Percentiles rank a stretch among this genome's conserved stretches.
phyloP scores from a whole-genome alignment of 495 filamentous ascomycete species.

The Eremomyces bilateralis region DNA sequence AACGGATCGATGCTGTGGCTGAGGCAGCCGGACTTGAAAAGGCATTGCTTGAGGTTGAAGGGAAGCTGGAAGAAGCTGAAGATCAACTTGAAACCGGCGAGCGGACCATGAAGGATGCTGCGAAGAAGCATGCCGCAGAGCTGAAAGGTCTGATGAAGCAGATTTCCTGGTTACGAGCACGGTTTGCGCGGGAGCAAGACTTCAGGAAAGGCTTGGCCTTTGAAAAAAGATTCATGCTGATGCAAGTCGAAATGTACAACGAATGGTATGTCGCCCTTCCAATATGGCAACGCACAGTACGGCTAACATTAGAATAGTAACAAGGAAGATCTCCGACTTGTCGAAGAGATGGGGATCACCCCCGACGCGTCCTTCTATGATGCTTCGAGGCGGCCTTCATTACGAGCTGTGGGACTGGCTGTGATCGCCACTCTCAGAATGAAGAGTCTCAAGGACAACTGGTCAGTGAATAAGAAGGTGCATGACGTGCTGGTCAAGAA shows the following conservation, averaged over 20 bases:
- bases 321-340: constrained; percentile 67
- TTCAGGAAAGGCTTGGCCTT: constrained; percentile 57
- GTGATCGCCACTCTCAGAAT: constrained; percentile 35
- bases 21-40: too few relatives aligned
- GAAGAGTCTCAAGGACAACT: constrained; percentile 29
- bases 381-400: constrained; percentile 17
- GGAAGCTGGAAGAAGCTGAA: too few relatives aligned
- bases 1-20: too few relatives aligned
- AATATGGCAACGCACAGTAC: not conserved
- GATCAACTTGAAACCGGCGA: too few relatives aligned
- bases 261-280: constrained; percentile 48
- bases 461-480: constrained; percentile 16
- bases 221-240: constrained; percentile 53
- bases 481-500: constrained; percentile 15
- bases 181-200: constrained; percentile 53
- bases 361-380: constrained; percentile 20
- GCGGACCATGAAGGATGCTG: too few relatives aligned
- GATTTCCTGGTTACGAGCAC: constrained; percentile 69
- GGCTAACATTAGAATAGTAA: constrained; percentile 37
- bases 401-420: constrained; percentile 28
- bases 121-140: constrained; percentile 55
- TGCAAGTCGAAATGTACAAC: constrained; percentile 61
- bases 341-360: constrained; percentile 55
- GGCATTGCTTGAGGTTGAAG: too few relatives aligned
- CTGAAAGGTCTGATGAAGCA: constrained; percentile 66